Evolutionary conservation across 176 grass and related monocot species (phyloP).

Genomic region (Luzula sylvatica): DNA sequence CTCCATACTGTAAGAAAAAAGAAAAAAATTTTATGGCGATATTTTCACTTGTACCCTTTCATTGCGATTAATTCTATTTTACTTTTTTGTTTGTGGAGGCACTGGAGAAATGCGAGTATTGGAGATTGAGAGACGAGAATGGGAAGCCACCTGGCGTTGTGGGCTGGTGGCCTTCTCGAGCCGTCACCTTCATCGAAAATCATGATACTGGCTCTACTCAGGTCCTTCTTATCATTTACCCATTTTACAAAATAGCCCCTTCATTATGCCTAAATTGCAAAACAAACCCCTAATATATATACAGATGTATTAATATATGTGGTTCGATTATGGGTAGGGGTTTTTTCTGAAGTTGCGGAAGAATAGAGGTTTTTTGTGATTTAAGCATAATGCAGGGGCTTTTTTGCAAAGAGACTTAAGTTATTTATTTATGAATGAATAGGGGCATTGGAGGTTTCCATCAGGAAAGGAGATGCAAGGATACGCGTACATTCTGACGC

Average conservation of each 20-base stretch:
- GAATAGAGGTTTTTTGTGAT: too few relatives aligned
- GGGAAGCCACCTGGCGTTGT: slow-evolving; percentile 76
- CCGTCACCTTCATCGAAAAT: slow-evolving; percentile 97
- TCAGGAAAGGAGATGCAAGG: slow-evolving; percentile 93
- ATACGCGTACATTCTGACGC: slow-evolving; percentile 93
- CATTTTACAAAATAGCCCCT: too few relatives aligned
- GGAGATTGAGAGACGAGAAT: slow-evolving; percentile 85
- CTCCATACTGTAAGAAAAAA: slow-evolving; percentile 70
- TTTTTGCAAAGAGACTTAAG: too few relatives aligned
- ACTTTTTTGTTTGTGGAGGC: slow-evolving; percentile 33
- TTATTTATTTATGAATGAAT: slow-evolving; percentile 20
- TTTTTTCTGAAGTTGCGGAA: too few relatives aligned
- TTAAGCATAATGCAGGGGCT: too few relatives aligned
- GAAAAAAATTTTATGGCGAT: background rate
- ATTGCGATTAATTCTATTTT: background rate
- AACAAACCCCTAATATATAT: background rate
- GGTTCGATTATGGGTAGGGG: too few relatives aligned
- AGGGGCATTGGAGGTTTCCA: slow-evolving; percentile 99
- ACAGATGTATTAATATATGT: too few relatives aligned
- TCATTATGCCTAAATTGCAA: too few relatives aligned
- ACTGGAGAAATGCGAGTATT: slow-evolving; percentile 87
- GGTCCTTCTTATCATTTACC: slow-evolving; percentile 26
- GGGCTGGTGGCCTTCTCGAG: slow-evolving; percentile 97
- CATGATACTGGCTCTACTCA: slow-evolving; percentile 98
- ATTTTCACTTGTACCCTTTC: background rate